A percentile compares a stretch with the other conserved stretches of the same genome.
phyloP scores from a whole-genome alignment of 495 filamentous ascomycete species.

The Aspergillus affinis region DNA sequence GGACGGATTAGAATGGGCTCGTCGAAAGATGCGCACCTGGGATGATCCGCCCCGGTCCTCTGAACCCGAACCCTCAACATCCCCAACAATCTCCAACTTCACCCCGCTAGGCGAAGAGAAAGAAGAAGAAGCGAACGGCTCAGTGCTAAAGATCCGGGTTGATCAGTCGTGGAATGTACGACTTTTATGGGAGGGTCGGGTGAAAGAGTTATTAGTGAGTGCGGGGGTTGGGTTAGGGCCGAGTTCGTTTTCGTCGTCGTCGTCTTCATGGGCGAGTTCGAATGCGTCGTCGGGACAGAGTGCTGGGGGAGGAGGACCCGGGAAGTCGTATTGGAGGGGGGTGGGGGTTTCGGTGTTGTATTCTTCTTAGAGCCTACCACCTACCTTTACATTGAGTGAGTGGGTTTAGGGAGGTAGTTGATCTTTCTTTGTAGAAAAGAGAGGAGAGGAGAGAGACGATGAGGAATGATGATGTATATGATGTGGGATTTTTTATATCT shows the following conservation, averaged over 20 bases:
- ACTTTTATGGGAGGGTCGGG: constrained; percentile 87
- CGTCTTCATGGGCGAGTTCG: constrained; percentile 23
- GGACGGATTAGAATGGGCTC: constrained; percentile 47
- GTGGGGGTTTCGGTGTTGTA: constrained; percentile 90
- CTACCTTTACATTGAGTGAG: too few relatives aligned
- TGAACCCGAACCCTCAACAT: neutral
- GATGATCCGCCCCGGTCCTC: too few relatives aligned
- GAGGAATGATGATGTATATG: neutral
- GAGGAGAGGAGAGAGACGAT: too few relatives aligned
- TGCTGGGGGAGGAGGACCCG: constrained; percentile 67
- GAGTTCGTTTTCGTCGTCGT: constrained; percentile 42
- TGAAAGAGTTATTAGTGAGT: constrained; percentile 91
- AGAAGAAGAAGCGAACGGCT: constrained; percentile 65
- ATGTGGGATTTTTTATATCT: neutral
- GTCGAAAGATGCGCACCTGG: constrained; percentile 38
- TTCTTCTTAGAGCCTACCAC: too few relatives aligned
- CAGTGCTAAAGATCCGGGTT: constrained; percentile 86
- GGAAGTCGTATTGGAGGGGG: constrained; percentile 54
- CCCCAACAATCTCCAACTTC: constrained; percentile 4
- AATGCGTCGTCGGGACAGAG: constrained; percentile 39
- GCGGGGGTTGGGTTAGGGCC: constrained; percentile 72
- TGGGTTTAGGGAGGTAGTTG: too few relatives aligned
- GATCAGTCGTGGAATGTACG: constrained; percentile 84
- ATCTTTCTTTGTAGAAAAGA: neutral
- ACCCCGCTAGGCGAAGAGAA: constrained; percentile 25